Evolutionary conservation across 306 rosid species (phyloP).

Genomic region (Lagenaria siceraria): DNA sequence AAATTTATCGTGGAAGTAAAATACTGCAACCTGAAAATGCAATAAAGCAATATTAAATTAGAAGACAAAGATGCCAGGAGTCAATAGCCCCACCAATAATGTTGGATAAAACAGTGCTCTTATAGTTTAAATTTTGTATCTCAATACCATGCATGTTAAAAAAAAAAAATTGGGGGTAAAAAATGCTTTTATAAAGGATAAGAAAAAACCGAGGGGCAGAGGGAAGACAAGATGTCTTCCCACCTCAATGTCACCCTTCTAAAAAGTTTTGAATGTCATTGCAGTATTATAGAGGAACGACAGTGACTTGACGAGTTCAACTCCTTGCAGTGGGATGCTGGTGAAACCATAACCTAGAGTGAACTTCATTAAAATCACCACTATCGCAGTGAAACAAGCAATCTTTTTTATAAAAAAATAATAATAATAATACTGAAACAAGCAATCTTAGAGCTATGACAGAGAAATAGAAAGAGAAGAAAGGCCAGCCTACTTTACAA

Average conservation of each 20-base stretch:
- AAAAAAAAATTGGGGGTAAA: background rate
- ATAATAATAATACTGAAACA: background rate
- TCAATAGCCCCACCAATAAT: background rate
- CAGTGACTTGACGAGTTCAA: background rate
- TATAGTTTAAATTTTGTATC: background rate
- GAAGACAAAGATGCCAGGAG: background rate
- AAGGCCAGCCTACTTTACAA: background rate
- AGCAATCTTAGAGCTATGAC: background rate
- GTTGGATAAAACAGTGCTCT: background rate
- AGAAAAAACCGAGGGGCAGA: background rate
- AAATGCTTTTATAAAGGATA: background rate
- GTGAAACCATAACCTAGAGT: slow-evolving; percentile 2
- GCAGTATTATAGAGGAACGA: background rate
- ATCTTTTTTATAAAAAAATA: no score
- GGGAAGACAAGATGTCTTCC: slow-evolving; percentile 1
- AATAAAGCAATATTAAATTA: slow-evolving; percentile 11
- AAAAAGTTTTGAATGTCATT: background rate
- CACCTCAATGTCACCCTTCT: background rate
- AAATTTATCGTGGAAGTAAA: slow-evolving; percentile 80
- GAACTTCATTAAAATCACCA: background rate
- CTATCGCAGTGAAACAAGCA: background rate
- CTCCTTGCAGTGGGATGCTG: background rate
- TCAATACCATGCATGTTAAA: background rate
- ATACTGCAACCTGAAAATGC: slow-evolving; percentile 68
- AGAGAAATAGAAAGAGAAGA: background rate